Evolutionary conservation across 176 grass and related monocot genomes (phyloP), one percentile per base, ranked within the genome.

Genomic region (Pharus latifolius): DNA sequence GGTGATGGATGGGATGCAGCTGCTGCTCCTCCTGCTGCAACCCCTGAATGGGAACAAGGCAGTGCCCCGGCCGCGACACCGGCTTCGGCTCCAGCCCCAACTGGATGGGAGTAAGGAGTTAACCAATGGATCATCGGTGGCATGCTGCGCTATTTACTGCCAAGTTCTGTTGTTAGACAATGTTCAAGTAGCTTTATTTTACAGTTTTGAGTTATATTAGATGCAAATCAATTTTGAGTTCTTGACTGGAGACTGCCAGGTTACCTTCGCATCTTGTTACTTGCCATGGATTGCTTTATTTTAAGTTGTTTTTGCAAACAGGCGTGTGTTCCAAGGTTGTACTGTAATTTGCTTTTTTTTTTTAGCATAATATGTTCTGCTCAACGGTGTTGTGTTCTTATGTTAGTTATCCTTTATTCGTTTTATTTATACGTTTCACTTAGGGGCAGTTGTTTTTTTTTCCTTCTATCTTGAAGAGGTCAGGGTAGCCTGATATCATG

Each of bases 1-100:
- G 81, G 64, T 1, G 79, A 76, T 56, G 88, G 63, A 41, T 87
- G 88, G 88, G 88, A 91, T 32, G 18, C 41, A 0, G 83, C 67
- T 11, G 26, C 66, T 1, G 60, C 88, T 7, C 67, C 87, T n/a
- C 53, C 78, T 8, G 35, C 46, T 26, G 56, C 51, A 42, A 10
- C 85, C 15, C 20, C 88, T 15, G 83, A 79, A 33, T 91, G 88
- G 83, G 88, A 87, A 56, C 60, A 78, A 55, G 53, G 66, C 5
- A 69, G 64, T 0, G 75, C 65, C 23, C 61, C 79, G 0, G 57
- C 16, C 0, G 3, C 49, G 1, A 37, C 72, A 42, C 23, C 83
- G 20, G 69, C 76, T 35, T n/a, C n/a, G n/a, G n/a, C n/a, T n/a
- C n/a, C n/a, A n/a, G n/a, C n/a, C 75, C 55, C 0, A 63, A 78